These are phyloP conservation scores for Amanita subjunquillea DNA, from an alignment of 768 basidiomycete genomes.

Conservation along the genomic window DNA sequence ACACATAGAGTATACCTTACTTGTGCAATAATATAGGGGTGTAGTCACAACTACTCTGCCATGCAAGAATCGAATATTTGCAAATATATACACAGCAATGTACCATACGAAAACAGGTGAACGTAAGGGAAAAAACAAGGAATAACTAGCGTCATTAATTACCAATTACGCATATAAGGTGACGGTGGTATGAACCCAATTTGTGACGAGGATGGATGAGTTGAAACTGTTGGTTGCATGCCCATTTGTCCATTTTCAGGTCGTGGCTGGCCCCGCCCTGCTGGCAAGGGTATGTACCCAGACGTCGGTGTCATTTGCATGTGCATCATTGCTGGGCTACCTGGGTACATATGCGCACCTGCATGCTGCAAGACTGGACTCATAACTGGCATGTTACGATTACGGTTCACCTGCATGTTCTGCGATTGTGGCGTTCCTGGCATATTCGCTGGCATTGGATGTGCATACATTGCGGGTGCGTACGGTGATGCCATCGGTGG, in stretches of 20 bases:
- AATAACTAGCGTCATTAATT: slow-evolving; percentile 16
- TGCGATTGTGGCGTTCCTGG: slow-evolving; percentile 32
- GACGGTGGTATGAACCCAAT: slow-evolving; percentile 31
- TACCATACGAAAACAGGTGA: slow-evolving; percentile 26
- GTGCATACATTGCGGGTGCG: slow-evolving; percentile 41
- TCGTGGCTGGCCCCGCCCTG: slow-evolving; percentile 39
- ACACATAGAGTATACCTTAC: slow-evolving; percentile 9
- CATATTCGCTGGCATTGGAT: slow-evolving; percentile 21
- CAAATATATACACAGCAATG: slow-evolving; percentile 25
- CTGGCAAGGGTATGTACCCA: slow-evolving; percentile 36
- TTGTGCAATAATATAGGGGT: slow-evolving; percentile 6
- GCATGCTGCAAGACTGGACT: slow-evolving; percentile 66
- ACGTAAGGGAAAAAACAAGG: slow-evolving; percentile 11
- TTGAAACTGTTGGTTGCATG: slow-evolving; percentile 24
- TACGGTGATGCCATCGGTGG: slow-evolving; percentile 53
- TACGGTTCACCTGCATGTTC: slow-evolving; percentile 28
- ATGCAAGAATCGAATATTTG: slow-evolving; percentile 7
- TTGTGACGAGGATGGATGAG: slow-evolving; percentile 22
- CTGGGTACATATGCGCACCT: slow-evolving; percentile 49
- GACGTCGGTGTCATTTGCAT: slow-evolving; percentile 21
- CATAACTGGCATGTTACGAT: slow-evolving; percentile 49
- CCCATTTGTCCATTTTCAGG: slow-evolving; percentile 37
- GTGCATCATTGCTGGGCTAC: slow-evolving; percentile 50
- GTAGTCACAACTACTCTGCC: slow-evolving; percentile 5
- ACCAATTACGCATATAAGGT: slow-evolving; percentile 41